Evolutionary conservation across 1,139 yeast genomes (phyloP), one percentile per base, ranked within the genome.

Genomic region (Hemisphaericaspora subhashii): DNA sequence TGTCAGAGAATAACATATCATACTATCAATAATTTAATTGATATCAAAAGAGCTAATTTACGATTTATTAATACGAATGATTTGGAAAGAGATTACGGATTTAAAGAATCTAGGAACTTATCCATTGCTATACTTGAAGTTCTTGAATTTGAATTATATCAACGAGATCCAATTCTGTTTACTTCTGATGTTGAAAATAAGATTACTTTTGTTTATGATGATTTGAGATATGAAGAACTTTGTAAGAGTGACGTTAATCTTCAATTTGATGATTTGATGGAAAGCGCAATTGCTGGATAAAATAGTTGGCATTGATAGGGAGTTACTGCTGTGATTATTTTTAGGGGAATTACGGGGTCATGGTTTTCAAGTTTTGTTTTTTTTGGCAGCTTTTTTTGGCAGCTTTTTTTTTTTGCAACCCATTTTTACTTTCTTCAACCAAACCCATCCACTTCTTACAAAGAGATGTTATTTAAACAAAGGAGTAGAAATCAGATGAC

Each of bases 1-100:
- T 48, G 56, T 18, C 67, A 63, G 35, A 46, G 73, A 28, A 53
- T 68, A 31, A 67, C 74, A 1, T 60, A 45, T 37, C 48, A 54
- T 17, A 64, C 72, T 0, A 33, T 42, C 5, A 55, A 63, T 18
- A 48, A 55, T 31, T 44, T 62, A 15, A 52, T 70, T 15, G 32
- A 50, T 7, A 41, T 69, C 15, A 55, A 49, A 9, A 37, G 51
- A 16, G 69, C 68, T 7, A 53, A 52, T 24, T 52, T 68, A 9
- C 42, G 47, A 26, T 64, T 66, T 40, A 46, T 52, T 21, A 52
- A 43, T 28, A 38, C 35, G 11, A 26, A 24, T 10, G 50, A 50
- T n/a, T 36, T 57, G 23, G 32, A 33, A 10, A 28, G 36, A 3
- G 50, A 52, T 18, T 59, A 41, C 33, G 51, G 44, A 18, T 35